Evolutionary conservation across 1,139 yeast genomes (phyloP), one percentile per base, ranked within the genome.

Genomic region (Diutina siamensis): DNA sequence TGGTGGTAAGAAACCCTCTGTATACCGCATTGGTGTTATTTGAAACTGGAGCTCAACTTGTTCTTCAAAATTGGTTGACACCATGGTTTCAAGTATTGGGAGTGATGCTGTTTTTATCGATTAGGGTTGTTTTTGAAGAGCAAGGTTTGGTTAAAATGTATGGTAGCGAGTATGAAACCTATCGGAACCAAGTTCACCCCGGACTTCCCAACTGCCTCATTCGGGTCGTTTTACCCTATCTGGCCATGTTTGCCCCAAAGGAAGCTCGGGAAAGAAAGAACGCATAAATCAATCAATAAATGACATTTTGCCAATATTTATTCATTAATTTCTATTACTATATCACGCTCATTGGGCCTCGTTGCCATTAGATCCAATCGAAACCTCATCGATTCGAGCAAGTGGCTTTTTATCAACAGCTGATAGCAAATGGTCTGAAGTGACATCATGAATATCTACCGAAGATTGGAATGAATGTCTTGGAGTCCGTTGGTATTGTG

Each of bases 1-100:
- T n/a, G 20, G 15, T 38, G n/a, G 22, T 25, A 32, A 25, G 42
- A 7, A 25, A 38, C 33, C 42, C 42, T 8, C 33, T 25, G 42
- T 38, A 38, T 10, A 15, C 22, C 15, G 42, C 32, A 9, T 5
- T 22, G 4, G 4, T 15, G 4, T 15, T 38, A 2, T 9, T 15
- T 5, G 42, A 25, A 7, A 13, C 22, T 5, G 42, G 42, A 3
- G 17, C 19, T 1, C 42, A 38, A 17, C 5, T 25, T 31, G n/a
- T 38, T 4, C 32, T 38, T 9, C 31, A 25, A 8, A 38, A 38
- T 38, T 25, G 42, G 19, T 18, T 25, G 13, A 38, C 17, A n/a
- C 15, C 17, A 32, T 17, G 15, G 21, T 31, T 4, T 20, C 19
- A 15, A 7, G 5, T 38, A 1, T 3, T 10, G 20, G 42, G 31